Evolutionary conservation across 768 basidiomycete species (phyloP).

Genomic region (Agaricus blazei): DNA sequence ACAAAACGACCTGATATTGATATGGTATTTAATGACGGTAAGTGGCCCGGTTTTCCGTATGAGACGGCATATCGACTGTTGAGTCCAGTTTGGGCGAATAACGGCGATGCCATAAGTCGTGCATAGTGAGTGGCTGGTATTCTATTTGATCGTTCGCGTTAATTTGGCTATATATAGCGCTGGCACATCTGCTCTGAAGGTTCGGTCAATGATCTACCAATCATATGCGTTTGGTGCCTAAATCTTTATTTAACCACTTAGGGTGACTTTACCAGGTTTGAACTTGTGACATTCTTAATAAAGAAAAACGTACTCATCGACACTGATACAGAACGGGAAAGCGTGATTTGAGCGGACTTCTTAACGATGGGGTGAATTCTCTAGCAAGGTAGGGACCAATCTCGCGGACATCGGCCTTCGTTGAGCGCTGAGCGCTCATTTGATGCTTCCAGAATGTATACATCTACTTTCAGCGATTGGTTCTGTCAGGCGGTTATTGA

Average conservation of each 20-base stretch:
- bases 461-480: constrained; percentile 91
- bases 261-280: constrained; percentile 84
- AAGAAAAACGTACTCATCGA: background rate
- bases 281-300: constrained; percentile 3
- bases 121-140: constrained; percentile 59
- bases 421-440: background rate
- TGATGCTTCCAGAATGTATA: constrained; percentile 61
- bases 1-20: constrained; percentile 62
- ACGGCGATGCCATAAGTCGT: constrained; percentile 91
- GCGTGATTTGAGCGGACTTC: constrained; percentile 84
- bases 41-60: background rate
- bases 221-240: constrained; percentile 6
- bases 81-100: constrained; percentile 88
- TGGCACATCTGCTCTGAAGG: constrained; percentile 95
- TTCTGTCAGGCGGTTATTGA: constrained; percentile 96
- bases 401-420: background rate
- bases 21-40: constrained; percentile 75
- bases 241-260: constrained; percentile 20
- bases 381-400: constrained; percentile 54
- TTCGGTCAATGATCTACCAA: constrained; percentile 23
- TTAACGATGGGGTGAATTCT: constrained; percentile 96
- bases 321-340: constrained; percentile 74
- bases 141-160: background rate
- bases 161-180: constrained; percentile 47
- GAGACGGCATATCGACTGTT: background rate